phyloP scores from a whole-genome alignment of 2,329 filamentous ascomycete genomes.

The Fusarium verrucosum region DNA sequence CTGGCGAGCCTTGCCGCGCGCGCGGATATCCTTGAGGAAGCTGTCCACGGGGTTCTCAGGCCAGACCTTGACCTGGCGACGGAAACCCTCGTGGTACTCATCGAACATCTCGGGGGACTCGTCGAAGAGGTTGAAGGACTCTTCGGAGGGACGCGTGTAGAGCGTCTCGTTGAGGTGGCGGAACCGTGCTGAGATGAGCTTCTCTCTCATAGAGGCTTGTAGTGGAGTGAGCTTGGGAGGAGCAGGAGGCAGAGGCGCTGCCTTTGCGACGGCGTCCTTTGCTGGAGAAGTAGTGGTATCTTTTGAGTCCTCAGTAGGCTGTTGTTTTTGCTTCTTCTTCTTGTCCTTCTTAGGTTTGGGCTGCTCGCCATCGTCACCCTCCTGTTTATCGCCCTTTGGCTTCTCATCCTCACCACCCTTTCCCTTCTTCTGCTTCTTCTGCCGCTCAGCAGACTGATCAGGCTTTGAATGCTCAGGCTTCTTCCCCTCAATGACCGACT shows the following conservation, averaged over 20 bases:
- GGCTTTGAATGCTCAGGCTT: slow-evolving; percentile 45
- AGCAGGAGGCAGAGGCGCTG: slow-evolving; percentile 52
- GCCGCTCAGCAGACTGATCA: slow-evolving; percentile 47
- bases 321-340: slow-evolving; percentile 33
- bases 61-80: slow-evolving; percentile 94
- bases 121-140: slow-evolving; percentile 84
- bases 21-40: slow-evolving; percentile 77
- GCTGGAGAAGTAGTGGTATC: slow-evolving; percentile 22
- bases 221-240: slow-evolving; percentile 82
- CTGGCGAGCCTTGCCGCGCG: slow-evolving; percentile 66
- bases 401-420: slow-evolving; percentile 41
- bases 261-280: slow-evolving; percentile 38
- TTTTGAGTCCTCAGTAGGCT: slow-evolving; percentile 26
- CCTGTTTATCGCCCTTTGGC: slow-evolving; percentile 26
- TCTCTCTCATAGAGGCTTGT: slow-evolving; percentile 92
- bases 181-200: slow-evolving; percentile 94
- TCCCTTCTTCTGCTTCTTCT: slow-evolving; percentile 48
- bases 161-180: slow-evolving; percentile 96
- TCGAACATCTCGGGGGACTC: slow-evolving; percentile 91
- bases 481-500: slow-evolving; percentile 79
- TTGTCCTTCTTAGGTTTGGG: slow-evolving; percentile 51
- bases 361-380: slow-evolving; percentile 31
- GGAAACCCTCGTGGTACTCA: slow-evolving; percentile 97
- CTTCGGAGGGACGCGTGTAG: slow-evolving; percentile 87
- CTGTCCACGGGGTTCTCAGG: slow-evolving; percentile 94